Conservation (phyloP, 1,284 basidiomycete genomes). For the Apiotrichum porosum region DNA sequence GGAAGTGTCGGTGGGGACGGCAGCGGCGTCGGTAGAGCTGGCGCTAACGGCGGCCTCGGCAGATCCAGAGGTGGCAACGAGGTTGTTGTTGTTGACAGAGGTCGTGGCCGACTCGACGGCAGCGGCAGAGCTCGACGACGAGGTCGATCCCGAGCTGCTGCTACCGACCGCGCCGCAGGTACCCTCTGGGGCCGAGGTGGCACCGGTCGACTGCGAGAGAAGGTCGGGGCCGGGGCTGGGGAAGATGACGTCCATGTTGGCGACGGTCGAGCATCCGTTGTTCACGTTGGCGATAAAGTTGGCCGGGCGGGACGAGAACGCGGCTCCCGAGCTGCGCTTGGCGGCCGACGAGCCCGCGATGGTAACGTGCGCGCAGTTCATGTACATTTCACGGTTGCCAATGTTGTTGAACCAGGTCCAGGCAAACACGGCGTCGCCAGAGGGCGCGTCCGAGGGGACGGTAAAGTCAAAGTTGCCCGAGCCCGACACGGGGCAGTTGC, state of each 20-base stretch:
- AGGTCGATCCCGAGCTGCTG: too few species aligned
- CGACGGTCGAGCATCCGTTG: conserved; percentile 41
- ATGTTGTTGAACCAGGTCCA: conserved; percentile 51
- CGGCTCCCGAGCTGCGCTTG: neutral
- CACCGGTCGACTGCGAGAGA: neutral
- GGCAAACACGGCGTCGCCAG: conserved; percentile 47
- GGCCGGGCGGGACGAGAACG: conserved; percentile 26
- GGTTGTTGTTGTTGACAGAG: too few species aligned
- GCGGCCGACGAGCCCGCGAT: conserved; percentile 33
- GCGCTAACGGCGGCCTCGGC: too few species aligned
- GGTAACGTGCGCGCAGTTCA: conserved; percentile 49
- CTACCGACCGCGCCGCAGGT: neutral
- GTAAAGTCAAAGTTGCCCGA: conserved; percentile 30
- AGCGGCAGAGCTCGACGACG: too few species aligned
- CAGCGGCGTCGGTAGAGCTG: too few species aligned
- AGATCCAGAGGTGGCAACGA: too few species aligned
- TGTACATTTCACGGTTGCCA: conserved; percentile 48
- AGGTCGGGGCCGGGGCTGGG: conserved; percentile 18
- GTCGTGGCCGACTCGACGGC: too few species aligned
- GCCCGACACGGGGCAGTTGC: conserved; percentile 41
- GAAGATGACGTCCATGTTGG: conserved; percentile 11
- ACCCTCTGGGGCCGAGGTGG: neutral
- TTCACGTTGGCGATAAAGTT: conserved; percentile 49
- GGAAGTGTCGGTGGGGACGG: too few species aligned
- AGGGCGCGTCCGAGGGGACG: conserved; percentile 43